These are phyloP conservation scores for Rhizophagus clarus DNA, from an alignment of 192 early-diverging fungal genomes.

Conservation along the genomic window DNA sequence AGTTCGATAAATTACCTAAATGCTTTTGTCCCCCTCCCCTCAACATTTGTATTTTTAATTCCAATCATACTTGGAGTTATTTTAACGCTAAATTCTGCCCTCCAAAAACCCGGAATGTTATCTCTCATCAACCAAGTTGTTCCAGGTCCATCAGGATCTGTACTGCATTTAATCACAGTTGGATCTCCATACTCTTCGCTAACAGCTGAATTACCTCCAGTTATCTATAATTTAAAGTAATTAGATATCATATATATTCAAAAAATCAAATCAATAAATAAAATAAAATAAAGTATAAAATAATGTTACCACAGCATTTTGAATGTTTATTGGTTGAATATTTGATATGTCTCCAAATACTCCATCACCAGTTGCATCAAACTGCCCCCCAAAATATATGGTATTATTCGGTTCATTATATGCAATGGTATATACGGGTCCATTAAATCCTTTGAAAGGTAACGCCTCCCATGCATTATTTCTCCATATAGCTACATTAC, in stretches of 20 bases:
- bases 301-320: slow-evolving; percentile 31
- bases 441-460: slow-evolving; percentile 72
- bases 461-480: slow-evolving; percentile 51
- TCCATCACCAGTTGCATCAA: slow-evolving; percentile 69
- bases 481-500: slow-evolving; percentile 41
- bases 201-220: slow-evolving; percentile 9
- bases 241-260: neutral
- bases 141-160: slow-evolving; percentile 10
- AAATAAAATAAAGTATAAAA: neutral
- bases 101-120: slow-evolving; percentile 68
- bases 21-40: slow-evolving; percentile 63
- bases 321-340: slow-evolving; percentile 43
- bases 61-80: slow-evolving; percentile 67
- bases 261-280: neutral
- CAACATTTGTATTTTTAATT: slow-evolving; percentile 59
- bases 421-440: slow-evolving; percentile 63
- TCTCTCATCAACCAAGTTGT: slow-evolving; percentile 66
- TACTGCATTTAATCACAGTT: slow-evolving; percentile 4
- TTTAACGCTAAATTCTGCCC: slow-evolving; percentile 55
- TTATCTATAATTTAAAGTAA: neutral
- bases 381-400: slow-evolving; percentile 69
- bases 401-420: slow-evolving; percentile 46
- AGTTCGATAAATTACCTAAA: slow-evolving; percentile 48
- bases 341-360: slow-evolving; percentile 34
- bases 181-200: neutral